Base-by-base conservation (phyloP, 331 rosid genomes). In the Telfairia occidentalis region DNA sequence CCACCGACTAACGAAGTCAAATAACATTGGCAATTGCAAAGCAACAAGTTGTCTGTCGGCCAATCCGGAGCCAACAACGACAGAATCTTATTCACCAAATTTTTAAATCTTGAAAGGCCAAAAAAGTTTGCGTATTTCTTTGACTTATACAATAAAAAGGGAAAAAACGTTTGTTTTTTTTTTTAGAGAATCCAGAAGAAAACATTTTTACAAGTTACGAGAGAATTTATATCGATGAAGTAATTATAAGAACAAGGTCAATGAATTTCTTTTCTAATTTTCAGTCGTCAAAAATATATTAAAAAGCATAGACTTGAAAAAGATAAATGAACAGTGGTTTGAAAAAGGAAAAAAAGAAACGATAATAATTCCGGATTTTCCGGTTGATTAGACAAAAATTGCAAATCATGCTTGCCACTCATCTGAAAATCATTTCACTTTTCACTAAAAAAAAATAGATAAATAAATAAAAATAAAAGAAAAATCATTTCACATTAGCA, bases 361-460 rank as follows among this genome's bases (percentile, higher is more conserved):
- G 21, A 13, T 10, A 55, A 19, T 46, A 1, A 69, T 78, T 83
- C 71, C 10, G 55, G 24, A 53, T 70, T 80, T 83, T 77, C 75
- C 34, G 40, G 61, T 79, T 86, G 91, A 90, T 87, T 79, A 81
- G 89, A 86, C 92, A 72, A 81, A 76, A 74, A 82, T 55, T 79
- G 67, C 48, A 77, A 80, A 83, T 87, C 49, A 76, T 74, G 82
- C 74, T 73, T 73, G 76, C 77, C 79, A 77, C 76, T 76, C 65
- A 60, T 3, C 18, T 9, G 11, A 40, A 40, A 42, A 67, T 67
- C 52, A 42, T 38, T 21, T 66, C 73, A 23, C 73, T 42, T 40
- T 34, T 64, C 71, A 34, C 7, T 63, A 34, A 61, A 59, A 59
- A 28, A 58, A 28, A 0, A n/a, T n/a, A n/a, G n/a, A n/a, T n/a